Evolutionary conservation across 2,329 filamentous ascomycete species (phyloP), one percentile per base, ranked within the genome.

Genomic region (Neonectria magnoliae): DNA sequence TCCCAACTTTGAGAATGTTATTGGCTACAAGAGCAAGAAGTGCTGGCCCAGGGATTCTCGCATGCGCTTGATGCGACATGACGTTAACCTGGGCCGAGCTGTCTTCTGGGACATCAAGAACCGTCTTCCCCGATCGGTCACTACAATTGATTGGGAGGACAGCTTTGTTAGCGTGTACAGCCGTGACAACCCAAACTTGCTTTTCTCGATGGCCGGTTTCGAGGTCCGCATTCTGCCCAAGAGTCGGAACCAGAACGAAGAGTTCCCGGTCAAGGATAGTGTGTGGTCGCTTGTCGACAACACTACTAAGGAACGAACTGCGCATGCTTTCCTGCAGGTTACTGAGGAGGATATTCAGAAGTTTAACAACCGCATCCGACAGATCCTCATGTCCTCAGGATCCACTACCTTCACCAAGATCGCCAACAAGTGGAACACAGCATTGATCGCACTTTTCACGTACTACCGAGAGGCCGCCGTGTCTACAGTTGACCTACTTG

Each of bases 51-150:
- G 96, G 73, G 96, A 99, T 78, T 98, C 94, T 25, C 90, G 96
- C 55, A 99, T 99, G 97, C 91, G 97, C 50, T 82, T 99, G 73
- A 99, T 99, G 96, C 90, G 96, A 68, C 96, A 99, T 79, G 96
- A 99, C 81, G 97, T 99, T 71, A 98, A 99, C 73, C 89, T 99
- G 45, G 96, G 97, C 45, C 91, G 97, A 65, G 97, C 97, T 64
- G 96, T 98, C 2, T 99, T 99, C 83, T 99, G 96, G 96, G 95
- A 99, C 77, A 81, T 99, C 78, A 98, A 99, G 87, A 99, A 99
- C 79, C 90, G 96, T 44, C 84, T 99, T 60, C 97, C 96, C 25
- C 88, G 96, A 71, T 98, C 94, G 2, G 90, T 99, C 48, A 99
- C 96, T 1, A 99, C 96, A 0, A 97, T 99, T 64, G 96, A 99